Percentiles rank a stretch among this genome's conserved stretches.
phyloP scores from a whole-genome alignment of 2,329 filamentous ascomycete species.

The Cadophora sp. region DNA sequence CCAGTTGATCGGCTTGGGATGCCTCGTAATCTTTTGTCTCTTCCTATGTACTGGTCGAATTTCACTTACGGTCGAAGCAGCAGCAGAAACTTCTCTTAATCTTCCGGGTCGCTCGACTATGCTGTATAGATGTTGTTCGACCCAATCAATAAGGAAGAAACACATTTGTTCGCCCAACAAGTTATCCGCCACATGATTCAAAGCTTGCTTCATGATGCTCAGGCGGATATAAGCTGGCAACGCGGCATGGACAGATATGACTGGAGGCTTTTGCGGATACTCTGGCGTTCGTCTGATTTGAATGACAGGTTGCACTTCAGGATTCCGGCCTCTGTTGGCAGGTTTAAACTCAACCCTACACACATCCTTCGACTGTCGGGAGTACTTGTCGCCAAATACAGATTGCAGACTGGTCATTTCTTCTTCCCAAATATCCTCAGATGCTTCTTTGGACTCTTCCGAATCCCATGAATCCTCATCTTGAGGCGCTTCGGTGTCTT shows the following conservation, averaged over 20 bases:
- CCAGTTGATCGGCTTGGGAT: constrained; percentile 69
- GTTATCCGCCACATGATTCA: constrained; percentile 73
- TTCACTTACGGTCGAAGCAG: constrained; percentile 70
- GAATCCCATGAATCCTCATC: constrained; percentile 46
- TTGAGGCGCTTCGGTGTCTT: constrained; percentile 43
- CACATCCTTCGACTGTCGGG: constrained; percentile 62
- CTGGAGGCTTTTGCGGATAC: constrained; percentile 74
- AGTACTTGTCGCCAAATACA: constrained; percentile 81
- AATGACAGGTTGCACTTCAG: constrained; percentile 58
- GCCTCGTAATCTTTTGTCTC: constrained; percentile 48
- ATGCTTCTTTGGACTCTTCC: constrained; percentile 54
- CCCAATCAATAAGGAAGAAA: constrained; percentile 89
- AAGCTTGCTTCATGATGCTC: constrained; percentile 79
- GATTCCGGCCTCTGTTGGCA: constrained; percentile 57
- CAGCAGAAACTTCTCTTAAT: constrained; percentile 83
- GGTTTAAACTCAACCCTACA: constrained; percentile 73
- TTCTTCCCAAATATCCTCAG: constrained; percentile 78
- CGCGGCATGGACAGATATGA: constrained; percentile 72
- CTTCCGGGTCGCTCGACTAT: constrained; percentile 86
- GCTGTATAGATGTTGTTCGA: constrained; percentile 82
- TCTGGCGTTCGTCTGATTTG: constrained; percentile 75
- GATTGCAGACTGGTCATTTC: constrained; percentile 85
- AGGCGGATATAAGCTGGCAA: constrained; percentile 93
- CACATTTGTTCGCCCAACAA: constrained; percentile 88
- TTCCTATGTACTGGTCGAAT: constrained; percentile 36